phyloP scores from a whole-genome alignment of 2,329 filamentous ascomycete genomes.

The Cladosporium sp. region DNA sequence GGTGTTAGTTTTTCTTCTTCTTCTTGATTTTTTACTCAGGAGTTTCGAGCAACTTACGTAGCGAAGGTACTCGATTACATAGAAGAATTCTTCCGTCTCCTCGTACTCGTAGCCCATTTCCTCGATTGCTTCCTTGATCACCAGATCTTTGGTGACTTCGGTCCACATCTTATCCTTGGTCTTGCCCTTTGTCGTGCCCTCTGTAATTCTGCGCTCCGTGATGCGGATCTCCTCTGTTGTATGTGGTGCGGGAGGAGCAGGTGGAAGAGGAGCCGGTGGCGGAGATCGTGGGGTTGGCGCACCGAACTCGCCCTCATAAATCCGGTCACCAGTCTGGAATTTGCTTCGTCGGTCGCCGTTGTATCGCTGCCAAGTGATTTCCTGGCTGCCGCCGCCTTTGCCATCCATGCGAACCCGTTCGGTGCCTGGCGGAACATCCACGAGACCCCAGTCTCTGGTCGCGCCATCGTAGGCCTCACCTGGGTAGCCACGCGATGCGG shows the following conservation, averaged over 20 bases:
- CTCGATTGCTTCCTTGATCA: conserved; percentile 83
- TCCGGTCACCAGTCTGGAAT: conserved; percentile 68
- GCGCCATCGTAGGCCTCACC: conserved; percentile 74
- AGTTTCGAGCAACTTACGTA: conserved; percentile 64
- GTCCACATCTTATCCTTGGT: conserved; percentile 72
- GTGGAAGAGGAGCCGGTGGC: conserved; percentile 29
- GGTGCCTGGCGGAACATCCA: conserved; percentile 82
- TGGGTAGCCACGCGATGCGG: conserved; percentile 65
- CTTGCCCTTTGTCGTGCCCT: conserved; percentile 22
- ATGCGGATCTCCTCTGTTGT: conserved; percentile 44
- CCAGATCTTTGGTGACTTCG: conserved; percentile 91
- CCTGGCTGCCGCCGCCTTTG: conserved; percentile 70
- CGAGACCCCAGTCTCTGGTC: conserved; percentile 75
- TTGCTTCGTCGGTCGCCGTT: conserved; percentile 74
- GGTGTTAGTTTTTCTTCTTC: conserved; percentile 20
- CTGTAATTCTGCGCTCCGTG: conserved; percentile 18
- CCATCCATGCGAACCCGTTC: conserved; percentile 82
- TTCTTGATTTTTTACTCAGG: background rate
- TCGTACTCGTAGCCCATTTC: conserved; percentile 83
- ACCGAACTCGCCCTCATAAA: conserved; percentile 47
- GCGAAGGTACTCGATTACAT: conserved; percentile 85
- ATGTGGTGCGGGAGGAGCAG: conserved; percentile 25
- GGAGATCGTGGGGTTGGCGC: conserved; percentile 24
- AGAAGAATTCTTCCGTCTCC: conserved; percentile 86
- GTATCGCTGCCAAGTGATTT: conserved; percentile 77